These are phyloP conservation scores for Hyaloperonospora brassicae DNA, from an alignment of 352 stramenopile genomes.

Conservation along the genomic window DNA sequence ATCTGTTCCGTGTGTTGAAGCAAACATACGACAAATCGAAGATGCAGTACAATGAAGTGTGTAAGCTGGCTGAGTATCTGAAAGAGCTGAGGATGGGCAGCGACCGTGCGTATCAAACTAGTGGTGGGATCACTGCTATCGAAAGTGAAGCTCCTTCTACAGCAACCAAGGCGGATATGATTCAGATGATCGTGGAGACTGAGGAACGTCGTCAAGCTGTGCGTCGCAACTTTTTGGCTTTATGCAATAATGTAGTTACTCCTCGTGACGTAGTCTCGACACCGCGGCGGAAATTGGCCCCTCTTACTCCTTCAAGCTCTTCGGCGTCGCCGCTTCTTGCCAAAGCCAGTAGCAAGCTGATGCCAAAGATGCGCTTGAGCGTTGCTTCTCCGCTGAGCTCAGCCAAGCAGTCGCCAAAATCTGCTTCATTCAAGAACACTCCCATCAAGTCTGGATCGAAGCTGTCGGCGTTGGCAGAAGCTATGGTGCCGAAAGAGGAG, in stretches of 20 bases:
- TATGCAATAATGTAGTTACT: slow-evolving; percentile 57
- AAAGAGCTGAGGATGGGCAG: slow-evolving; percentile 41
- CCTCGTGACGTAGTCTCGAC: slow-evolving; percentile 45
- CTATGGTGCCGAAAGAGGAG: slow-evolving; percentile 48
- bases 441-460: slow-evolving; percentile 50
- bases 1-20: slow-evolving; percentile 64
- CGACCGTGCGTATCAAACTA: slow-evolving; percentile 21
- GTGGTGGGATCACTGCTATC: slow-evolving; percentile 12
- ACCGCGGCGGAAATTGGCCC: slow-evolving; percentile 33
- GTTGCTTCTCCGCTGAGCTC: slow-evolving; percentile 59
- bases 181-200: slow-evolving; percentile 33
- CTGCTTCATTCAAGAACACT: slow-evolving; percentile 53
- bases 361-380: slow-evolving; percentile 56
- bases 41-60: slow-evolving; percentile 63
- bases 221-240: slow-evolving; percentile 39
- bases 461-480: slow-evolving; percentile 47
- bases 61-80: slow-evolving; percentile 39
- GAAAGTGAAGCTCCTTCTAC: slow-evolving; percentile 13
- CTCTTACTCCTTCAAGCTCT: slow-evolving; percentile 22
- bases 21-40: slow-evolving; percentile 73
- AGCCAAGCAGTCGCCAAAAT: slow-evolving; percentile 29
- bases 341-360: slow-evolving; percentile 60
- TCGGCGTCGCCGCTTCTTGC: slow-evolving; percentile 24
- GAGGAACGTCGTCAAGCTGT: slow-evolving; percentile 43
- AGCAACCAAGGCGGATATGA: slow-evolving; percentile 42